phyloP scores from a whole-genome alignment of 2,329 filamentous ascomycete species.

The Calonectria multiphialidica region DNA sequence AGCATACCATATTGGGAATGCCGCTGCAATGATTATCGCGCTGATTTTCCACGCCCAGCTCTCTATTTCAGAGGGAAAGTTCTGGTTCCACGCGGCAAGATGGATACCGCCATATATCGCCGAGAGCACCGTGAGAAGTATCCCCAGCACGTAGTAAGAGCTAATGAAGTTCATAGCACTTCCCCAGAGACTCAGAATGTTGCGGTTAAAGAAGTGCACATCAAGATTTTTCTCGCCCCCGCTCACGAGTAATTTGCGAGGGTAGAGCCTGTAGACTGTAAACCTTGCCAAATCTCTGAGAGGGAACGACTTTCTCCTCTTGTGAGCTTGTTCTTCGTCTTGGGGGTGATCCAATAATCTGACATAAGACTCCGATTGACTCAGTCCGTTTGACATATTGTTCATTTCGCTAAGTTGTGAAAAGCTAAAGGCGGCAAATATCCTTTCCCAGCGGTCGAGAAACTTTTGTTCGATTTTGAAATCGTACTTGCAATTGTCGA shows the following conservation, averaged over 20 bases:
- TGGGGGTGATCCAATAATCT: background rate
- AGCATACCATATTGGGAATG: background rate
- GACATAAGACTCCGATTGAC: background rate
- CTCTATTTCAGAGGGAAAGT: constrained; percentile 6
- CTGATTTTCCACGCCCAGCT: constrained; percentile 17
- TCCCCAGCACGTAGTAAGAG: background rate
- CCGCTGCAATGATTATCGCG: background rate
- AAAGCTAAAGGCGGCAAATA: background rate
- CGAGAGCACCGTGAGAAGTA: constrained; percentile 9
- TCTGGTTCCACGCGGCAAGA: background rate
- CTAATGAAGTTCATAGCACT: background rate
- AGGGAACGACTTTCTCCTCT: background rate
- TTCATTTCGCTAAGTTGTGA: background rate
- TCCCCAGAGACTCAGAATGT: background rate
- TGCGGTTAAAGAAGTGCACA: background rate
- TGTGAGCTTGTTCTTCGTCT: background rate
- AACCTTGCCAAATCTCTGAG: background rate
- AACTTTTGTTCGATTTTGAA: background rate
- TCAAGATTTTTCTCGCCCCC: background rate
- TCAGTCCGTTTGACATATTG: background rate
- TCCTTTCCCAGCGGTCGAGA: background rate
- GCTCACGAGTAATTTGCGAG: background rate
- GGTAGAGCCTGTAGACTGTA: background rate
- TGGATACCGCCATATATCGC: constrained; percentile 20
- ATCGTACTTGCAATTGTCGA: background rate